phyloP scores from a whole-genome alignment of 2,329 filamentous ascomycete species.

The Exophiala sp. region DNA sequence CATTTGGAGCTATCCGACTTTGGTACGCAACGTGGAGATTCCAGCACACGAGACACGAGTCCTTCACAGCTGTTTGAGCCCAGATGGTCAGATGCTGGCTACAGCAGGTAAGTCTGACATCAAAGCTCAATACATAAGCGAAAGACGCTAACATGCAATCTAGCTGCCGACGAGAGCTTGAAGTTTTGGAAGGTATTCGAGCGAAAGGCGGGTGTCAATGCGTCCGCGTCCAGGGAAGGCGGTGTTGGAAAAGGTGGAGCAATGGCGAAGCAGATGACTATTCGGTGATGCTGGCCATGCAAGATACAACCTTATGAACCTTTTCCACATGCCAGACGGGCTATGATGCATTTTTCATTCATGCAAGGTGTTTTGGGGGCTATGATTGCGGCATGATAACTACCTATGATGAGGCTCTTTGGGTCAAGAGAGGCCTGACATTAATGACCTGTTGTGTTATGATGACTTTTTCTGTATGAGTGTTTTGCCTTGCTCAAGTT shows the following conservation, averaged over 20 bases:
- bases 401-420: slow-evolving; percentile 15
- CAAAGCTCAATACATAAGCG: not conserved
- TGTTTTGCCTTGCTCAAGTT: not conserved
- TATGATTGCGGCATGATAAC: slow-evolving; percentile 1
- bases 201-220: slow-evolving; percentile 80
- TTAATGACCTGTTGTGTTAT: slow-evolving; percentile 3
- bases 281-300: slow-evolving; percentile 56
- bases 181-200: slow-evolving; percentile 99
- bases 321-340: not conserved
- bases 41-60: slow-evolving; percentile 96
- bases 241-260: slow-evolving; percentile 74
- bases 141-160: slow-evolving; percentile 24
- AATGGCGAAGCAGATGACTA: slow-evolving; percentile 93
- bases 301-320: not conserved
- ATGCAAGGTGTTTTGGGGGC: slow-evolving; percentile 14
- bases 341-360: slow-evolving; percentile 1
- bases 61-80: slow-evolving; percentile 92
- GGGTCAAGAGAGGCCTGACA: not conserved
- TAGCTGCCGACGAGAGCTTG: slow-evolving; percentile 88
- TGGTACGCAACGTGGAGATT: slow-evolving; percentile 97
- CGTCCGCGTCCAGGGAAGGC: slow-evolving; percentile 60
- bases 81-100: slow-evolving; percentile 95
- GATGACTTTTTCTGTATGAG: not conserved
- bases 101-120: slow-evolving; percentile 65
- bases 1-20: slow-evolving; percentile 97